These are phyloP conservation scores for Cyberlindnera petersonii DNA, from an alignment of 805 yeast species.

Conservation along the genomic window DNA sequence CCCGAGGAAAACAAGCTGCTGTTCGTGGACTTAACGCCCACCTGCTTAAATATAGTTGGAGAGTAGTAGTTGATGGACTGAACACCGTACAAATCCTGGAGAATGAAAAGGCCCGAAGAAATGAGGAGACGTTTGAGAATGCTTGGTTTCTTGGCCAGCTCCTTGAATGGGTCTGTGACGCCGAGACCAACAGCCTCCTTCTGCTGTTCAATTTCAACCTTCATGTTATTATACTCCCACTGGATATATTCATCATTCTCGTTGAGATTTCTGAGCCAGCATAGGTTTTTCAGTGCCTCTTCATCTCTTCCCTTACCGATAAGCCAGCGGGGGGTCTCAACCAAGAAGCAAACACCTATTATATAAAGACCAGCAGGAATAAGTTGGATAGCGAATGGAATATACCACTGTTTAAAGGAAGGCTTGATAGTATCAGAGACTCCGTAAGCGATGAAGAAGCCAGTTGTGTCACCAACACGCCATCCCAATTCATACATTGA, in stretches of 20 bases:
- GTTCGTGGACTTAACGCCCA: slow-evolving; percentile 43
- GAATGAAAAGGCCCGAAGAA: slow-evolving; percentile 37
- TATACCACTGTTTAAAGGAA: slow-evolving; percentile 38
- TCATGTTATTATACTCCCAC: slow-evolving; percentile 36
- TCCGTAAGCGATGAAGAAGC: slow-evolving; percentile 11
- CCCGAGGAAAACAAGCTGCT: slow-evolving; percentile 49
- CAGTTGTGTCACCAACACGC: slow-evolving; percentile 14
- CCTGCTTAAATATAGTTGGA: slow-evolving; percentile 44
- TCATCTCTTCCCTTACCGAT: slow-evolving; percentile 34
- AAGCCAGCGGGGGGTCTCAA: slow-evolving; percentile 46
- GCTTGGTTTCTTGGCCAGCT: slow-evolving; percentile 30
- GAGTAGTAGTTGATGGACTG: slow-evolving; percentile 51
- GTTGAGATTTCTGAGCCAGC: slow-evolving; percentile 37
- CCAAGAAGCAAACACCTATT: slow-evolving; percentile 36
- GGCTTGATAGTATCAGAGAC: slow-evolving; percentile 6
- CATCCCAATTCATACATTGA: slow-evolving; percentile 11
- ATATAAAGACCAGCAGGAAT: slow-evolving; percentile 43
- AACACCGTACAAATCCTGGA: slow-evolving; percentile 47
- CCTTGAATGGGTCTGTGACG: slow-evolving; percentile 37
- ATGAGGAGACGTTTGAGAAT: slow-evolving; percentile 35
- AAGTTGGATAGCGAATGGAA: slow-evolving; percentile 44
- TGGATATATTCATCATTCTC: slow-evolving; percentile 37
- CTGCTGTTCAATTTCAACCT: slow-evolving; percentile 26
- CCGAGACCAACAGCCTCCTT: slow-evolving; percentile 33
- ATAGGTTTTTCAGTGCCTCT: slow-evolving; percentile 34